Percentiles rank a stretch among this genome's conserved stretches.
Conservation (phyloP, 805 yeast species). For the Metschnikowia lachancei region DNA sequence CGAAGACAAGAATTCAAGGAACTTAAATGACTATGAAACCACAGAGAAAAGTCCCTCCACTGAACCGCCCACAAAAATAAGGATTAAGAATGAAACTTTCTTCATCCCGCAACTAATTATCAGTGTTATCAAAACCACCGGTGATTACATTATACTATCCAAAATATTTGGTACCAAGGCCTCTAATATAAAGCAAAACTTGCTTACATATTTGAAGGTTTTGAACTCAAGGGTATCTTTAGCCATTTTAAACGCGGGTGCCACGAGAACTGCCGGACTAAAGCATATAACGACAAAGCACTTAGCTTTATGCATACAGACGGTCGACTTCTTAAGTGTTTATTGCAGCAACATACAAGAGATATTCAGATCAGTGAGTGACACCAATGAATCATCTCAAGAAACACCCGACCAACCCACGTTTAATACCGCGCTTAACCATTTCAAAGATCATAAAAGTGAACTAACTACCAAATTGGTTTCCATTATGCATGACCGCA, state of each 20-base stretch:
- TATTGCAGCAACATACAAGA: constrained; percentile 35
- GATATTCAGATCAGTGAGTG: constrained; percentile 11
- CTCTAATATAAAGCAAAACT: constrained; percentile 39
- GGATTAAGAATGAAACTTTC: constrained; percentile 24
- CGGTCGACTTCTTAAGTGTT: constrained; percentile 46
- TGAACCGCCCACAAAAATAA: constrained; percentile 3
- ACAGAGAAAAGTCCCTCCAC: background rate
- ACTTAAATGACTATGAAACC: background rate
- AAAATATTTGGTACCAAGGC: constrained; percentile 52
- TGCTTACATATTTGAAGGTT: constrained; percentile 44
- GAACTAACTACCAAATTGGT: constrained; percentile 63
- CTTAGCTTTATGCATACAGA: constrained; percentile 63
- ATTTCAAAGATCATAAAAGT: constrained; percentile 57
- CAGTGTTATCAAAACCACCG: constrained; percentile 30
- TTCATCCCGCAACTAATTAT: constrained; percentile 31
- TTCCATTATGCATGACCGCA: constrained; percentile 68
- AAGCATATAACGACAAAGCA: constrained; percentile 73
- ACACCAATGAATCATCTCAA: constrained; percentile 3
- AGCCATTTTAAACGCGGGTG: constrained; percentile 71
- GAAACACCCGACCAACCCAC: constrained; percentile 27
- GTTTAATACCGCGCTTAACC: constrained; percentile 31
- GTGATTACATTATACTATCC: constrained; percentile 55
- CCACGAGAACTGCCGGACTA: constrained; percentile 69
- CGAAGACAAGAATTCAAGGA: constrained; percentile 7
- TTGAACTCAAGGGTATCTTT: constrained; percentile 55